Base-by-base conservation (phyloP, 176 grass and related monocot species). In the Thinopyrum elongatum region DNA sequence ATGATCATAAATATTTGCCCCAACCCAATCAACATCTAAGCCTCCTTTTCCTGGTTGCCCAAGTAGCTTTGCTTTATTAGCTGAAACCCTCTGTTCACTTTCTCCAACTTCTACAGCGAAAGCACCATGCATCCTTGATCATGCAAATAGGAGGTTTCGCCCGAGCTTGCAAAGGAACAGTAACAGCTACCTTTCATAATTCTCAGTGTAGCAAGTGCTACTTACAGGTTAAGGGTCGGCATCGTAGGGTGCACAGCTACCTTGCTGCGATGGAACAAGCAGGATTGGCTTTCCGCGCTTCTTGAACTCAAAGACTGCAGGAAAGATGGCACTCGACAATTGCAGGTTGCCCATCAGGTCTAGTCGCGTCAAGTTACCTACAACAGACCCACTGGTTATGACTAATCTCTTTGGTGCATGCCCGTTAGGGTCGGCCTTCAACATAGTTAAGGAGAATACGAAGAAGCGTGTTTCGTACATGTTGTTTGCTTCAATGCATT, bases 141-240 rank as follows among this genome's bases (percentile, higher is more conserved):
- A 36, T 69, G 65, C 21, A 70, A 70, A 70, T 35, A 23, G 21
- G 34, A 70, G 34, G 61, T 64, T 64, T 13, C 68, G 35, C 21
- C 1, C 34, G 39, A 49, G 10, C 41, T 73, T 74, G 41, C 7
- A 3, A 47, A 74, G 23, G 23, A 73, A 73, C 12, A 73, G 23
- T 46, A 71, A 10, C 14, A 47, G 44, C 0, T 15, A 0, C 15
- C 47, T 49, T 75, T 75, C 44, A 75, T 49, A 71, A 41, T 75
- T 29, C 71, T 75, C 7, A 17, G 7, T 69, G 31, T 31, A 77
- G 11, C 4, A 41, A 21, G 30, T 39, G 15, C 33, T 57, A 53
- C 61, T 80, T 81, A 90, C 16, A 2, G 86, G 29, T 89, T 76
- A 95, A 7, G 63, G 90, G 29, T 92, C 90, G 60, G 88, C 90